Conservation (phyloP, 352 stramenopile genomes). For the Globisporangium uncinulatum region DNA sequence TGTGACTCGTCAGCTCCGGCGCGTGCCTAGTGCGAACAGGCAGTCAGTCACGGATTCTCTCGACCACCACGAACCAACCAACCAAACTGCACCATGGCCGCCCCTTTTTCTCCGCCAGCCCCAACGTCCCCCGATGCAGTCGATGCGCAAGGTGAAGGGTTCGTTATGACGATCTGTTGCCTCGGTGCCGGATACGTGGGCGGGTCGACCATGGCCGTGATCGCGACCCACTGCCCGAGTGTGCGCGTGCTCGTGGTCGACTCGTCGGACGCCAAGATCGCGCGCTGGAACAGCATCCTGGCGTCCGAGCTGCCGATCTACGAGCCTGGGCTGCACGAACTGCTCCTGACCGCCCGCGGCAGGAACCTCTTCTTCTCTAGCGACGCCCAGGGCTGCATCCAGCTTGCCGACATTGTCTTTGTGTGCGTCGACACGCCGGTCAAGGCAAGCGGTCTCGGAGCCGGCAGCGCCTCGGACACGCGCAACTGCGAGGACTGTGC, state of each 20-base stretch:
- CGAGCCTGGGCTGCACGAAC: conserved; percentile 95
- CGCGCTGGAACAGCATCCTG: conserved; percentile 94
- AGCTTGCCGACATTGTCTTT: conserved; percentile 98
- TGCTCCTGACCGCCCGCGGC: conserved; percentile 88
- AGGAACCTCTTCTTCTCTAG: conserved; percentile 99
- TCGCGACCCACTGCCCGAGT: conserved; percentile 95
- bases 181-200: conserved; percentile 99
- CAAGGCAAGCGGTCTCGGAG: conserved; percentile 96
- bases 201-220: conserved; percentile 99
- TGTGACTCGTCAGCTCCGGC: no score
- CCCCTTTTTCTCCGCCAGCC: background rate
- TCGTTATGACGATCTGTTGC: conserved; percentile 90
- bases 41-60: background rate
- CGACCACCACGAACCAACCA: background rate
- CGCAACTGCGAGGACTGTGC: conserved; percentile 99
- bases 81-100: background rate
- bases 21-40: background rate
- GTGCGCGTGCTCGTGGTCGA: conserved; percentile 98
- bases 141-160: conserved; percentile 1
- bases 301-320: conserved; percentile 95
- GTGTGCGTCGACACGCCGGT: conserved; percentile 99
- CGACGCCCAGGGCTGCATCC: conserved; percentile 96
- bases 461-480: conserved; percentile 97
- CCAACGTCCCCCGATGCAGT: conserved; percentile 7
- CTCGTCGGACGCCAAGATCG: conserved; percentile 94